phyloP scores from a whole-genome alignment of 305 asterid genomes.

The Petunia hybrid region DNA sequence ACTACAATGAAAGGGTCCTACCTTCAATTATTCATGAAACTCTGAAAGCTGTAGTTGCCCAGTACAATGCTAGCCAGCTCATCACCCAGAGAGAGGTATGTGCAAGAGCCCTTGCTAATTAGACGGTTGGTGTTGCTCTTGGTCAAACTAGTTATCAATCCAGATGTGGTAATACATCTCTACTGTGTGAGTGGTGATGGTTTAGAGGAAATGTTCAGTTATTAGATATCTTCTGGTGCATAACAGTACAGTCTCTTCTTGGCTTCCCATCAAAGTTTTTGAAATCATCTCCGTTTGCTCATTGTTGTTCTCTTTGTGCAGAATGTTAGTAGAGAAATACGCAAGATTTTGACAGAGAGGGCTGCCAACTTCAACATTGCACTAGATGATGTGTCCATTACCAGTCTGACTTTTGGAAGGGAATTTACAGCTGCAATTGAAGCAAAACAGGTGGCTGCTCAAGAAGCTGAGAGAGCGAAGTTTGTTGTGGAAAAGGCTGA shows the following conservation, averaged over 20 bases:
- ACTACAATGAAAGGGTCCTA: slow-evolving; percentile 86
- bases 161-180: neutral
- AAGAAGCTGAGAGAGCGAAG: slow-evolving; percentile 97
- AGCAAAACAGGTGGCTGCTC: slow-evolving; percentile 98
- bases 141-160: neutral
- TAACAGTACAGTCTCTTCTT: neutral
- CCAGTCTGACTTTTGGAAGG: slow-evolving; percentile 80
- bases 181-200: neutral
- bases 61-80: slow-evolving; percentile 94
- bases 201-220: neutral
- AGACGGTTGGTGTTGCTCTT: neutral
- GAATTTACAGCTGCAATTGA: slow-evolving; percentile 96
- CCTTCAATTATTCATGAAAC: slow-evolving; percentile 96
- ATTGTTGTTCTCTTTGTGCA: slow-evolving; percentile 35
- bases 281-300: neutral
- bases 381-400: slow-evolving; percentile 90
- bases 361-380: slow-evolving; percentile 90
- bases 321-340: slow-evolving; percentile 91
- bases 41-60: slow-evolving; percentile 91
- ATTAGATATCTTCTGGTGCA: neutral
- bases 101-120: slow-evolving; percentile 2
- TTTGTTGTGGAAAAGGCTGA: slow-evolving; percentile 95
- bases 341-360: slow-evolving; percentile 80
- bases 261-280: neutral
- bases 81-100: slow-evolving; percentile 95